Percentiles rank a stretch among this genome's conserved stretches.
Conservation (phyloP, 768 basidiomycete species). For the Podaxis carcinomalis region DNA sequence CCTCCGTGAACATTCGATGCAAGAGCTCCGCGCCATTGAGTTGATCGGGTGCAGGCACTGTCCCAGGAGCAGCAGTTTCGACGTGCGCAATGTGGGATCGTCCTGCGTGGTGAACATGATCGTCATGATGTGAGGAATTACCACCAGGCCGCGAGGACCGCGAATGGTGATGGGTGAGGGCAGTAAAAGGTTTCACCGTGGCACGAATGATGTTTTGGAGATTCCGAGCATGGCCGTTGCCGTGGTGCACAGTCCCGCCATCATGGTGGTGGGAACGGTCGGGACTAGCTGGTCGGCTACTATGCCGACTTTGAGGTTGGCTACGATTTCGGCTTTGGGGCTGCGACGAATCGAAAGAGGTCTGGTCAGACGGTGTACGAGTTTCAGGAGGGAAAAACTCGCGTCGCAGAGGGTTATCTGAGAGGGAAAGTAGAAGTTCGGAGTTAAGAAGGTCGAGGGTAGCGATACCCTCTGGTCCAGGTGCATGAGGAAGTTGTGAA, state of each 20-base stretch:
- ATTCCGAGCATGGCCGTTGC: constrained; percentile 42
- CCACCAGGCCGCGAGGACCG: background rate
- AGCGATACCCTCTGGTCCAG: constrained; percentile 37
- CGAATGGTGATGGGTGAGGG: constrained; percentile 24
- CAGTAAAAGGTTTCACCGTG: constrained; percentile 60
- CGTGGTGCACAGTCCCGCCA: background rate
- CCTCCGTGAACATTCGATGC: constrained; percentile 65
- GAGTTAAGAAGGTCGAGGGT: constrained; percentile 81
- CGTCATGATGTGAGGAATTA: background rate
- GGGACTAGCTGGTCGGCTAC: constrained; percentile 3
- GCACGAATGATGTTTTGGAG: constrained; percentile 48
- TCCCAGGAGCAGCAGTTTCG: background rate
- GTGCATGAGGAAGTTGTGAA: constrained; percentile 42
- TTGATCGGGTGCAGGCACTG: constrained; percentile 12
- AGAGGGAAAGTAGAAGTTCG: constrained; percentile 59
- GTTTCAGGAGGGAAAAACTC: background rate
- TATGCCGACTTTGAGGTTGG: background rate
- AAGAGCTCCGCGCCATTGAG: constrained; percentile 28
- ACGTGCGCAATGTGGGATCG: background rate
- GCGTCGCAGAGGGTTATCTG: constrained; percentile 15
- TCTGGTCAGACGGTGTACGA: background rate
- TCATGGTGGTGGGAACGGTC: constrained; percentile 3
- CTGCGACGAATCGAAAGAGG: background rate
- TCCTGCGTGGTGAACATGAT: background rate
- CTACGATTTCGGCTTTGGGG: background rate